Percentiles rank a stretch among this genome's conserved stretches.
phyloP scores from a whole-genome alignment of 352 stramenopile genomes.

The Phytophthora podocarpi region DNA sequence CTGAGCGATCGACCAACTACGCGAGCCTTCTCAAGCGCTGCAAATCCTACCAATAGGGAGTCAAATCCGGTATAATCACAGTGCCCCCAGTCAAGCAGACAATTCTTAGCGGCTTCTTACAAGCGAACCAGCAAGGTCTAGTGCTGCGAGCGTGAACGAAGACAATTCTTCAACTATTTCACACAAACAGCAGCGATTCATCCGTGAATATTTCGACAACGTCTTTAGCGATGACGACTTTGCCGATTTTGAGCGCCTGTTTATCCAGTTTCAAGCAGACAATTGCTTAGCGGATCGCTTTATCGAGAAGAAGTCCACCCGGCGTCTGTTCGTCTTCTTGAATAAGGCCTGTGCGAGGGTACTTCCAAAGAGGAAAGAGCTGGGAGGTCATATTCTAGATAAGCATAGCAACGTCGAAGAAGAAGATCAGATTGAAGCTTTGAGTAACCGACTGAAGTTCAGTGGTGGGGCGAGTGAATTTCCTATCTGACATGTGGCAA shows the following conservation, averaged over 20 bases:
- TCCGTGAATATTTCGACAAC: neutral
- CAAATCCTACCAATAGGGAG: neutral
- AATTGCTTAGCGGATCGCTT: neutral
- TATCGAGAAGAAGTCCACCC: neutral
- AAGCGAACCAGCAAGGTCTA: no score
- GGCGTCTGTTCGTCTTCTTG: no score
- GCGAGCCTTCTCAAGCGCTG: no score
- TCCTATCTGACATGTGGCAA: constrained; percentile 2
- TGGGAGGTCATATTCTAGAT: no score
- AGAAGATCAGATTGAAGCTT: neutral
- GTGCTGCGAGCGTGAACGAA: no score
- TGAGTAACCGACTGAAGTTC: neutral
- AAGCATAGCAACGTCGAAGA: neutral
- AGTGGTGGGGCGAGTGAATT: neutral
- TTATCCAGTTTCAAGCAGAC: neutral
- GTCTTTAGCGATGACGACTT: no score
- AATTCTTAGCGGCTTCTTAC: no score
- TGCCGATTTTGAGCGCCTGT: no score
- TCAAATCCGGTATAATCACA: neutral
- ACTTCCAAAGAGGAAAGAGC: no score
- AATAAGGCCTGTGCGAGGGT: no score
- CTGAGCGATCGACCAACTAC: no score
- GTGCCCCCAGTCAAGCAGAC: neutral
- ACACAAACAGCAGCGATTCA: neutral
- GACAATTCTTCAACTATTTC: no score